Evolutionary conservation across 176 grass and related monocot genomes (phyloP), one percentile per base, ranked within the genome.

Genomic region (Puya raimondii): DNA sequence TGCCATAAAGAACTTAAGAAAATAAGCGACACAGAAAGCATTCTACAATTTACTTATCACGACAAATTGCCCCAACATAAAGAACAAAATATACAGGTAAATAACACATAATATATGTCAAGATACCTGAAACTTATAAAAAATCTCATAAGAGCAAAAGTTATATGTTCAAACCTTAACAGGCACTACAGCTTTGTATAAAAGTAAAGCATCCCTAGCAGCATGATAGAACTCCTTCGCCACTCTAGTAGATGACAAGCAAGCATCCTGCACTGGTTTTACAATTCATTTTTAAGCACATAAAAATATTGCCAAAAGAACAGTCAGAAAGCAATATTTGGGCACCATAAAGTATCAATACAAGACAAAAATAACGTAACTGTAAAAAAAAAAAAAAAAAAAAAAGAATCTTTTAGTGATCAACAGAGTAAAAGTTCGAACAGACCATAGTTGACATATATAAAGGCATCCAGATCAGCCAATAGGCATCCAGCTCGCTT

Each of bases 201-300:
- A 76, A 66, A 90, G 84, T 74, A 97, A 76, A 73, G 84, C 86
- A 87, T 97, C 93, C 84, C 93, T 90, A 74, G 89, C 88, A 69
- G 89, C 89, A 87, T 82, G 77, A 77, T 84, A 92, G 66, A 92
- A 90, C 69, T 92, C 89, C 82, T 87, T 97, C 77, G 93, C 84
- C 42, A 92, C 93, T 80, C 86, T 87, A 74, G 81, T 25, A 9
- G 93, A 91, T 77, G 93, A 97, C 77, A 97, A 79, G 77, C 86
- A 90, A 81, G 93, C 88, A 85, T 92, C 93, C 93, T 97, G 93
- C 79, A 85, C 84, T 83, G 84, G 79, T 83, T 79, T 86, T 87
- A 88, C 78, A 81, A 86, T 59, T 59, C 65, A 67, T 47, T 42
- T 67, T 47, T 74, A 81, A 74, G 65, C 53, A 42, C 61, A 54